phyloP scores from a whole-genome alignment of 2,329 filamentous ascomycete species.

The Aspergillus sp. region DNA sequence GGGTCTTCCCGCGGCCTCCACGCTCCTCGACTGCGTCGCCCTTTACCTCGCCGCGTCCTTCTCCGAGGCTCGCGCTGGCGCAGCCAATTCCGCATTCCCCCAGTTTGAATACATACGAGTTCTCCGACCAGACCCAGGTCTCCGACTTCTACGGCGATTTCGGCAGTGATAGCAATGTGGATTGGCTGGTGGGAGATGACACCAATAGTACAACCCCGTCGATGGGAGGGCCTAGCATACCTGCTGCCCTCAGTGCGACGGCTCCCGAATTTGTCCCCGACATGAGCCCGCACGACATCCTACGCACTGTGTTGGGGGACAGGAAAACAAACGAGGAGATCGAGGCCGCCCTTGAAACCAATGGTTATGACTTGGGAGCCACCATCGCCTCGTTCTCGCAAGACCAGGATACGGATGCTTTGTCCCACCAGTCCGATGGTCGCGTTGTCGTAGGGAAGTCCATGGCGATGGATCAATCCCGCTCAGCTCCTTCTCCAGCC shows the following conservation, averaged over 20 bases:
- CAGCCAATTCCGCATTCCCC: constrained; percentile 94
- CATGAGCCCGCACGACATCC: constrained; percentile 97
- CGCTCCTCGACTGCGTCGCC: constrained; percentile 72
- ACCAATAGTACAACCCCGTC: constrained; percentile 72
- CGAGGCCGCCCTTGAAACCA: constrained; percentile 75
- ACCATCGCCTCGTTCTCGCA: constrained; percentile 88
- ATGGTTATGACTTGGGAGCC: constrained; percentile 87
- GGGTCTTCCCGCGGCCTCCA: constrained; percentile 65
- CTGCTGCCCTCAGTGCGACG: constrained; percentile 60
- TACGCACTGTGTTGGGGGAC: constrained; percentile 86
- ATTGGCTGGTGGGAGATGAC: constrained; percentile 89
- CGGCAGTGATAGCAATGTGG: constrained; percentile 78
- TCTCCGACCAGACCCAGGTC: constrained; percentile 71
- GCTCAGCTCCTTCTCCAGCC: constrained; percentile 66
- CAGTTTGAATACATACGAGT: constrained; percentile 89
- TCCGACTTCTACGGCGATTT: constrained; percentile 84
- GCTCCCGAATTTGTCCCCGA: constrained; percentile 77
- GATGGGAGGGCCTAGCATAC: constrained; percentile 61
- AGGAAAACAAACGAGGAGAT: constrained; percentile 89
- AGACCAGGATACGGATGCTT: constrained; percentile 47
- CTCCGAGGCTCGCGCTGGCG: constrained; percentile 79
- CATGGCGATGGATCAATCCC: constrained; percentile 60
- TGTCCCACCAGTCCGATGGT: constrained; percentile 45
- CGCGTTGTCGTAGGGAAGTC: constrained; percentile 80
- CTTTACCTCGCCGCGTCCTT: constrained; percentile 87